Evolutionary conservation across 2,329 filamentous ascomycete species (phyloP), one percentile per base, ranked within the genome.

Genomic region (Aspergillus novofumigatus): DNA sequence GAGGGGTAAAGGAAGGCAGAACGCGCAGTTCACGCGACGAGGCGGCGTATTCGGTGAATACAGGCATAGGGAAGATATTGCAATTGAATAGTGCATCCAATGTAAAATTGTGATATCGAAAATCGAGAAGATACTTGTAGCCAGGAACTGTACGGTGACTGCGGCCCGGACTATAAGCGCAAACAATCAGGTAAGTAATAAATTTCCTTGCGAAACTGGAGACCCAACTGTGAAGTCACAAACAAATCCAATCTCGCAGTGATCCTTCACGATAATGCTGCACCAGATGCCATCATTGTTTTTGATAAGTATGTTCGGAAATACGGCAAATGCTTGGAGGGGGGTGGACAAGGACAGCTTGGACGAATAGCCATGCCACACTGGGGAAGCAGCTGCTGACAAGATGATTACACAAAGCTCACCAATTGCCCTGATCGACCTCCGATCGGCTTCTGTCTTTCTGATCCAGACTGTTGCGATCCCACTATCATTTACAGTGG

Each of bases 1-100:
- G 74, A 32, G 69, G 67, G 10, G 72, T 72, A 57, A 76, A 74
- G 6, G 74, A 75, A 17, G 74, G 75, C 14, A 72, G 67, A 11
- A 75, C 70, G 53, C 75, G 73, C 5, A 76, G 65, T 53, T 76
- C 72, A n/a, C 75, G 72, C 38, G 70, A 69, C 26, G 64, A 64
- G 25, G 65, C 59, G 1, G 73, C 60, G 59, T 64, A 66, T 56
- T 76, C 74, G 41, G 70, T 69, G 58, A 76, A 76, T n/a, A 75
- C 70, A 25, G 74, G 74, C 75, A 77, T 77, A 9, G 41, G 32
- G 21, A 21, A 47, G 14, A 14, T 29, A 38, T 26, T 35, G 21
- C 2, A 28, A 11, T 35, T n/a, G 14, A 32, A 14, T 8, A 53
- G 29, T 21, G 26, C 26, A 28, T 41, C 23, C 23, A 32, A 32